Base-by-base conservation (phyloP, 169 alveolate genomes). In the Cryptosporidium tyzzeri region DNA sequence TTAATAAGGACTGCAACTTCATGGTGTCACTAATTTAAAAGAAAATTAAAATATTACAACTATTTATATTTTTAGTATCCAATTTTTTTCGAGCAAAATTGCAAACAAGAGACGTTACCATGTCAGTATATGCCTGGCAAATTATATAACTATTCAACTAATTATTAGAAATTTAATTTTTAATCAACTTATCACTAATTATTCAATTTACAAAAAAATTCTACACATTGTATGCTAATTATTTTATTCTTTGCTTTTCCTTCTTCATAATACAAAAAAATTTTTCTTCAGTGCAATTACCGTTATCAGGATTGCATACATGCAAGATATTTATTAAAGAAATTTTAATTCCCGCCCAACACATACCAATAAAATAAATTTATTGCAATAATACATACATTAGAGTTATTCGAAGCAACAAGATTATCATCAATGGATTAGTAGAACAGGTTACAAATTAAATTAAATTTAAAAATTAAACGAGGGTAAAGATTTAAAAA, bases 51-150 rank as follows among this genome's bases (percentile, higher is more conserved):
- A 18, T 31, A 59, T 21, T 55, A 6, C 35, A 3, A n/a, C n/a
- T 53, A 6, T 35, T 70, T 41, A 39, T 70, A 9, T 70, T 18
- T n/a, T 35, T 14, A 67, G 51, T 44, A 70, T 45, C 44, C 39
- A 69, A 4, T 70, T 70, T 59, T 45, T 71, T 73, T 73, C 86
- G 86, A 73, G 86, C 33, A 73, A 16, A n/a, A 8, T 35, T 16
- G 31, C 5, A 35, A 21, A 21, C 6, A 58, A 41, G 86, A 73
- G 86, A 73, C 86, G 86, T 55, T 73, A 3, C 61, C 69, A 73
- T 73, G 68, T 44, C 86, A 62, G 86, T 51, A 73, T 73, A 55
- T 53, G 61, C 33, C 68, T 2, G 31, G 10, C 51, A 18, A 29
- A 53, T 8, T 29, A 4, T 9, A 33, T 31, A 48, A 8, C 48